Conservation (phyloP, 192 early-diverging fungal genomes). For the Backusella circina region DNA sequence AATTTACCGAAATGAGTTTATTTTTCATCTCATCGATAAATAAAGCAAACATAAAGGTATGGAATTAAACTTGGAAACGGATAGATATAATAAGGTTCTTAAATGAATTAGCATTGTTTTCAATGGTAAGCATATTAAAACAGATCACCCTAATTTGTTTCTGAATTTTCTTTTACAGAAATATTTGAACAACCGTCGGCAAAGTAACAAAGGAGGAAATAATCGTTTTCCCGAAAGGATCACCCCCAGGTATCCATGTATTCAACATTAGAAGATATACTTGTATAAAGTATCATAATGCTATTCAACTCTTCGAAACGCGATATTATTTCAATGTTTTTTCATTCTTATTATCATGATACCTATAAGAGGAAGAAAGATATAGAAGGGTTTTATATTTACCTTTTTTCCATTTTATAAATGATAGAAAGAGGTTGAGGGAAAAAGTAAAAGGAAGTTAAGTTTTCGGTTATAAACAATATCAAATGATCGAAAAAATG, state of each 20-base stretch:
- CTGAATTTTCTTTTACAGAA: not conserved
- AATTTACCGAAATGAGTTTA: not conserved
- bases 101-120: not conserved
- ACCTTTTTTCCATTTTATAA: not conserved
- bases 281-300: not conserved
- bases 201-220: not conserved
- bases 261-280: not conserved
- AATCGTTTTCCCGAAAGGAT: not conserved
- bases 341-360: not conserved
- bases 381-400: not conserved
- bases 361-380: not conserved
- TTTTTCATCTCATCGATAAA: not conserved
- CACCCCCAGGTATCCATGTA: not conserved
- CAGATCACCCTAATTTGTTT: not conserved
- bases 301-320: not conserved
- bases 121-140: not conserved
- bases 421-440: not conserved
- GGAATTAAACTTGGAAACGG: not conserved
- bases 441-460: not conserved
- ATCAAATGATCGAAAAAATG: not conserved
- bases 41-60: not conserved
- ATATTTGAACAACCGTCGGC: not conserved
- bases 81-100: not conserved
- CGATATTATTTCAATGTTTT: not conserved
- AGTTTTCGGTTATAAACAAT: not conserved